These are phyloP conservation scores for Pythium insidiosum DNA, from an alignment of 352 stramenopile species.

Conservation along the genomic window DNA sequence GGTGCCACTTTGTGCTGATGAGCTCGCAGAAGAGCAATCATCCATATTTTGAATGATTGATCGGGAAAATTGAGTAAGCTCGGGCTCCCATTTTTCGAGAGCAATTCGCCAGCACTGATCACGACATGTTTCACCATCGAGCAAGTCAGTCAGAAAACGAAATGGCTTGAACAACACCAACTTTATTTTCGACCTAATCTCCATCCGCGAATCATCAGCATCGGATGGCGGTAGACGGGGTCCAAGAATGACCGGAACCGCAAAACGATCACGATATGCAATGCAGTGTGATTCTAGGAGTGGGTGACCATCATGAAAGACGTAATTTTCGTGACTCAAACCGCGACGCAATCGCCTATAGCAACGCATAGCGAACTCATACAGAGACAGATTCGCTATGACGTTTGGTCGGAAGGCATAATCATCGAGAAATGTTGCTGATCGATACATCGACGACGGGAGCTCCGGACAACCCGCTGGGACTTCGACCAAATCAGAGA, in stretches of 20 bases:
- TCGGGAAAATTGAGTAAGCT: not conserved
- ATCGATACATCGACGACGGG: not conserved
- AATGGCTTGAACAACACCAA: not conserved
- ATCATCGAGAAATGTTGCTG: not conserved
- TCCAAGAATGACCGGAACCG: not conserved
- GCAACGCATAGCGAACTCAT: not conserved
- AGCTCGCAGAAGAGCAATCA: not conserved
- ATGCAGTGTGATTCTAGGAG: not conserved
- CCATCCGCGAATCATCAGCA: not conserved
- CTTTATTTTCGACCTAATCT: not conserved
- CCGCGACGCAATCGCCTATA: not conserved
- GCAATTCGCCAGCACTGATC: not conserved
- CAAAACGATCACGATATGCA: not conserved
- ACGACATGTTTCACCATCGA: not conserved
- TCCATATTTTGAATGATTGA: not conserved
- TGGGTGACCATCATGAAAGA: not conserved
- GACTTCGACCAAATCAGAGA: not conserved
- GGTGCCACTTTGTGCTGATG: not conserved
- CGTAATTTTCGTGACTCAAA: not conserved
- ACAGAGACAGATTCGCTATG: not conserved
- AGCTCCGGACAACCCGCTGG: not conserved
- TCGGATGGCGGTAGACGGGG: not conserved
- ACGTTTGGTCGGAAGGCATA: not conserved
- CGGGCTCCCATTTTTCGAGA: not conserved
- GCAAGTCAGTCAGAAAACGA: not conserved